These are phyloP conservation scores for Debaryomyces hansenii DNA, from an alignment of 805 yeast species.

Conservation along the genomic window DNA sequence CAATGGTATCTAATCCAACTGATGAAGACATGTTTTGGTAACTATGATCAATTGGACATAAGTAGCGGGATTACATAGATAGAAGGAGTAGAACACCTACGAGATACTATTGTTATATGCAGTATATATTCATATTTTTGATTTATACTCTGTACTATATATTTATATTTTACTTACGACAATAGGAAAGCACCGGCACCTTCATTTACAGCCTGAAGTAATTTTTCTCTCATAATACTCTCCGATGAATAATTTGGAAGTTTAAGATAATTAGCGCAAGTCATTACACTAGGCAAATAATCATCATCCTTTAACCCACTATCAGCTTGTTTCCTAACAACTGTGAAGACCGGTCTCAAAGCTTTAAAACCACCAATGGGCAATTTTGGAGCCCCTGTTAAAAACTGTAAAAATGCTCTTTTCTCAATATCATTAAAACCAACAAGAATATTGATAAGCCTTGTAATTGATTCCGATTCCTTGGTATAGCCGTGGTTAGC, in stretches of 20 bases:
- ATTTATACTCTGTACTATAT: background rate
- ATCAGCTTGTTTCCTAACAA: conserved; percentile 82
- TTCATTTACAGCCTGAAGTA: conserved; percentile 74
- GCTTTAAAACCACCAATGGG: conserved; percentile 94
- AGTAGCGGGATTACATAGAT: background rate
- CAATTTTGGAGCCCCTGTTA: conserved; percentile 89
- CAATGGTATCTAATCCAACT: conserved; percentile 23
- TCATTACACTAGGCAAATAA: conserved; percentile 95
- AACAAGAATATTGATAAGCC: conserved; percentile 61
- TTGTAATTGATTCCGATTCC: conserved; percentile 63
- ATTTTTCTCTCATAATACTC: conserved; percentile 56
- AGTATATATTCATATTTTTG: background rate
- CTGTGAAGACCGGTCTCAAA: conserved; percentile 78
- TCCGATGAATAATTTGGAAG: conserved; percentile 76
- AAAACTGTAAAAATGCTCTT: conserved; percentile 76
- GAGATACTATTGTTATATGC: background rate
- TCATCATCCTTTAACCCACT: conserved; percentile 67
- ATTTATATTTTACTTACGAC: conserved; percentile 33
- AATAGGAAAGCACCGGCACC: conserved; percentile 87
- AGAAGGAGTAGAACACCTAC: background rate
- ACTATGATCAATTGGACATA: background rate
- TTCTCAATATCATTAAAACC: conserved; percentile 55
- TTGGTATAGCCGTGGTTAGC: conserved; percentile 90
- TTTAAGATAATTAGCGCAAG: conserved; percentile 93
- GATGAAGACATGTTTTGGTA: conserved; percentile 16